Base-by-base conservation (phyloP, 805 yeast species). In the Candida koratica region DNA sequence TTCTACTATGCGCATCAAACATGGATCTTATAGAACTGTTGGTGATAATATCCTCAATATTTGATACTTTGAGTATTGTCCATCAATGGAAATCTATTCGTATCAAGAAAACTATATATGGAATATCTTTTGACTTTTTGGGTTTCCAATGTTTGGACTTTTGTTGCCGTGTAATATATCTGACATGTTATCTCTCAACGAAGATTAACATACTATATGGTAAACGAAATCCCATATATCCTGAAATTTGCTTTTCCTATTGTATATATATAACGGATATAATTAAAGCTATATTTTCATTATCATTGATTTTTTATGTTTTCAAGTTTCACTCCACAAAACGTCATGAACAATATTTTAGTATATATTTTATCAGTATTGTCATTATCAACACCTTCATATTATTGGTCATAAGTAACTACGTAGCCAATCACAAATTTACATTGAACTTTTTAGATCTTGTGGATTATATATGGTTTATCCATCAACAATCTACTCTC, bases 391-490 rank as follows among this genome's bases (percentile, higher is more conserved):
- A 34, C 13, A 12, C 10, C 4, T 5, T 29, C 4, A 27, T 41
- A 4, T 6, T 40, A 6, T 4, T 17, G 8, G 9, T 17, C 10
- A 20, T 42, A 2, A 17, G 18, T 6, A 17, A 19, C 5, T 58
- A 53, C 34, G 18, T 20, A 12, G 28, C 32, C 3, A 9, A 12
- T 2, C 17, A 9, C 4, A 18, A 22, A 4, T 35, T 37, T 12
- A 36, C 38, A 2, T 14, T 43, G 11, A 40, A 41, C 18, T 46
- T 51, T 17, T 42, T 73, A 14, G 79, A 75, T 41, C 52, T 64
- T 20, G 41, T 68, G 4, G 71, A 71, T 36, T 60, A 43, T 28
- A 8, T 67, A 3, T 70, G 75, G 76, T 39, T 65, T 0, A 26
- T 55, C 1, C 55, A 58, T 8, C 55, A 56, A 23, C 6, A 52